A percentile compares a stretch with the other conserved stretches of the same genome.
These are phyloP conservation scores for Plasmodium malariae DNA, from an alignment of 169 alveolate species.

Conservation along the genomic window DNA sequence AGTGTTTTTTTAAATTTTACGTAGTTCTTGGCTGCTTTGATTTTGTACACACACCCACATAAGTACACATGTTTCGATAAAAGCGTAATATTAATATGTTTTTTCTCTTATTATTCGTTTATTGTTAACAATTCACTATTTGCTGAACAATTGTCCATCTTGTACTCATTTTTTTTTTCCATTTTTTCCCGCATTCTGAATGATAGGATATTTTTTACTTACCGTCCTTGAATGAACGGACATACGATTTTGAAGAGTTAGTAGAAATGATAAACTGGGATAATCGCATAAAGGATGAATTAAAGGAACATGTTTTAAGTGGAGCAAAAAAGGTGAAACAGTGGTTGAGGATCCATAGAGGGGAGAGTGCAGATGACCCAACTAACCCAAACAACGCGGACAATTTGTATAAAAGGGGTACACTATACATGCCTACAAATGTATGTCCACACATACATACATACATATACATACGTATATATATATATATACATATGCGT, in stretches of 20 bases:
- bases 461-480: conserved; percentile 2
- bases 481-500: background rate
- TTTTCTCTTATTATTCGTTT: no score
- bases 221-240: conserved; percentile 38
- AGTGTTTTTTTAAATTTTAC: no score
- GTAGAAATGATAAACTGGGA: conserved; percentile 27
- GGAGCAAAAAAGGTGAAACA: conserved; percentile 29
- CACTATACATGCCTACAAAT: background rate
- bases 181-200: background rate
- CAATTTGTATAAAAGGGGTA: conserved; percentile 61
- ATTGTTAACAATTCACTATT: no score
- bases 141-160: no score
- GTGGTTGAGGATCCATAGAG: conserved; percentile 11
- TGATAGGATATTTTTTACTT: conserved; percentile 51
- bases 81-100: no score
- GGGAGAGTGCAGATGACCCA: background rate
- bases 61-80: no score
- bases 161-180: background rate
- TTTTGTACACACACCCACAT: no score
- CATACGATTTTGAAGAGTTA: conserved; percentile 58
- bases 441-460: background rate
- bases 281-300: conserved; percentile 1
- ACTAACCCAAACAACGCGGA: background rate
- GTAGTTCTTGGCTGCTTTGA: no score
- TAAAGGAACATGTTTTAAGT: conserved; percentile 11